Percentiles rank a stretch among this genome's conserved stretches.
These are phyloP conservation scores for Pelargonium citronellum DNA, from an alignment of 441 rosid genomes.

Conservation along the genomic window DNA sequence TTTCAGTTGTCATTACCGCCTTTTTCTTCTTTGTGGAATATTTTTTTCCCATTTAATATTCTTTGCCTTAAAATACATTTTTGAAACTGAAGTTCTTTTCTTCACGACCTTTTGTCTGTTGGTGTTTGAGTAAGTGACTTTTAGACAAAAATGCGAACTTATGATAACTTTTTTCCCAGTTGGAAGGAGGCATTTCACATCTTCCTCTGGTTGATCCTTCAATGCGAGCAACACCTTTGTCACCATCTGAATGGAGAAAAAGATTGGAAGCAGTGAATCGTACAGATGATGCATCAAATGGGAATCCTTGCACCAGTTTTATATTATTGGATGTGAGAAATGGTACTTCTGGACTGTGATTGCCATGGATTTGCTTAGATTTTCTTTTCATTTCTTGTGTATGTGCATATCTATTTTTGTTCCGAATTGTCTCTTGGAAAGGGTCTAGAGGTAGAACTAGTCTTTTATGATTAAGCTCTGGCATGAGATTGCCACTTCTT, in stretches of 20 bases:
- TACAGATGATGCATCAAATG: constrained; percentile 29
- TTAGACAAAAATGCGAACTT: neutral
- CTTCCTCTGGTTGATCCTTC: constrained; percentile 73
- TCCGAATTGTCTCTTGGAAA: too few species aligned
- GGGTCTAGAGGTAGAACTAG: too few species aligned
- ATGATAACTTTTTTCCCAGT: constrained; percentile 32
- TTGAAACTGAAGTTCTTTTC: neutral
- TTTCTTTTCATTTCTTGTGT: neutral
- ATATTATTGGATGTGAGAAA: constrained; percentile 79
- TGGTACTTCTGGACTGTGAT: constrained; percentile 35
- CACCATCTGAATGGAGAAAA: constrained; percentile 77
- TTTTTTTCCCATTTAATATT: neutral
- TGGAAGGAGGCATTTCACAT: constrained; percentile 72
- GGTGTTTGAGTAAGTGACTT: neutral
- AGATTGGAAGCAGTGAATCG: constrained; percentile 42
- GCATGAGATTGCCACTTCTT: too few species aligned
- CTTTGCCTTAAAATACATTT: neutral
- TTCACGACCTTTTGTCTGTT: neutral
- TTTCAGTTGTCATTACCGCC: neutral
- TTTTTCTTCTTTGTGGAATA: neutral
- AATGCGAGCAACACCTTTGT: constrained; percentile 63
- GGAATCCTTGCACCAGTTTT: constrained; percentile 30
- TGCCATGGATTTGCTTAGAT: constrained; percentile 9
- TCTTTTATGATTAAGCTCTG: too few species aligned
- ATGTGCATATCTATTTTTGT: neutral